Evolutionary conservation across 2,329 filamentous ascomycete genomes (phyloP).

Genomic region (Ceratocystis cacaofunesta): DNA sequence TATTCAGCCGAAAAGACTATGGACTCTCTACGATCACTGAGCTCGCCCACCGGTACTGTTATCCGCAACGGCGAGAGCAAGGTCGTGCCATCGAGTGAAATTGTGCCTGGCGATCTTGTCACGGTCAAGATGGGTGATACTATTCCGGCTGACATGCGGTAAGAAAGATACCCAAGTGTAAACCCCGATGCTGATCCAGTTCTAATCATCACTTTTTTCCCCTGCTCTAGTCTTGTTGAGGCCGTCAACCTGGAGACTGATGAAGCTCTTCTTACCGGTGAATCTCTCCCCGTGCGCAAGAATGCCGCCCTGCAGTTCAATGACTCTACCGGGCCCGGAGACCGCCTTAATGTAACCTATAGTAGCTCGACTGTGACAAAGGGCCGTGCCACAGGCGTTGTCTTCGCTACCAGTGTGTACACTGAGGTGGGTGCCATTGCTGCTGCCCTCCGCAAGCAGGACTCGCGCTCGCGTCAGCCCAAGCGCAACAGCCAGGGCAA

Average conservation of each 20-base stretch:
- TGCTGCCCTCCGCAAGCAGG: constrained; percentile 34
- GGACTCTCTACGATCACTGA: constrained; percentile 26
- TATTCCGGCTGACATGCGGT: constrained; percentile 40
- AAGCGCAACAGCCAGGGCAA: constrained; percentile 38
- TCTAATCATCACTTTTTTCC: constrained; percentile 24
- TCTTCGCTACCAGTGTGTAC: constrained; percentile 43
- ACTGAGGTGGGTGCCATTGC: constrained; percentile 47
- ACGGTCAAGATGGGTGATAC: constrained; percentile 37
- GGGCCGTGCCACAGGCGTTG: constrained; percentile 42
- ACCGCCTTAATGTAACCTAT: constrained; percentile 43
- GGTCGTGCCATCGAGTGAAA: constrained; percentile 23
- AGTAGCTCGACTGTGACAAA: constrained; percentile 41
- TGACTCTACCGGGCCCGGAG: constrained; percentile 29
- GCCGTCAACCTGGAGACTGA: constrained; percentile 50
- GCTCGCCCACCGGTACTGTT: constrained; percentile 26
- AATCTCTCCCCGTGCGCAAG: constrained; percentile 42
- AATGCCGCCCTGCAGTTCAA: constrained; percentile 28
- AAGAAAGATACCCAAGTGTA: not conserved
- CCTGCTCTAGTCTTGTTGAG: constrained; percentile 28
- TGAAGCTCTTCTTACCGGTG: constrained; percentile 45
- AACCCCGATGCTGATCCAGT: not conserved
- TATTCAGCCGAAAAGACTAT: constrained; percentile 30
- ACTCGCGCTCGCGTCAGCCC: constrained; percentile 35
- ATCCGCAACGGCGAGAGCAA: constrained; percentile 26
- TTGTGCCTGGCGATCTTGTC: constrained; percentile 44